Evolutionary conservation across 1,139 yeast species (phyloP), one percentile per base, ranked within the genome.

Genomic region (Trichomonascaceae sp.): DNA sequence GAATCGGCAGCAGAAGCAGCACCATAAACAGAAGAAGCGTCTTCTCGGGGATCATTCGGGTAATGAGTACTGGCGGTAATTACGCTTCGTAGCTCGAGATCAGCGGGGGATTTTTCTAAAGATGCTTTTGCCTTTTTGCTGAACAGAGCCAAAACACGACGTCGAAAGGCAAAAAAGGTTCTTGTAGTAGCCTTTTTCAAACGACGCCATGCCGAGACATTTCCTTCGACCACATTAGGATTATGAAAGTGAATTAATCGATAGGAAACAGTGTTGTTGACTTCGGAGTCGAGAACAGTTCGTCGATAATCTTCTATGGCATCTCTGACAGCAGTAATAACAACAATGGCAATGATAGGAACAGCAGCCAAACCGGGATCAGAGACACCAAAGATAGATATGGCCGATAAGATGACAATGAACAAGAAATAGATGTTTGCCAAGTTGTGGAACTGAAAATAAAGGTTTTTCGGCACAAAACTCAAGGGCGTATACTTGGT

Each of bases 241-340:
- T 93, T 93, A 39, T 76, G 74, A 56, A 87, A 70, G 38, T 96
- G 91, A 39, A 72, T 69, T 47, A 93, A 73, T 53, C 87, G 76
- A 67, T 88, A 93, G 1, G 96, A 87, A 18, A 86, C 82, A 6
- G 93, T 85, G 68, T 93, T 91, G 68, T 93, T 93, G 61, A 93
- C 81, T 63, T 91, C 96, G 60, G 83, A 73, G 70, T 93, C 99
- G 59, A 85, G 77, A 1, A 79, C 73, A 1, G 87, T 84, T 68
- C 99, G 81, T 62, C 95, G 80, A 58, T 90, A 91, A 71, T 93
- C 99, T 70, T 93, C 99, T 59, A 93, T 77, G 0, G 96, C 98
- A 73, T 93, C 99, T 66, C 91, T 91, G 60, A 87, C 72, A 9
- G 96, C 98, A 1, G 99, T 93, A 56, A 93, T 80, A 57, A 80